Conservation (phyloP, 441 rosid genomes). For the Daphne laureola region DNA sequence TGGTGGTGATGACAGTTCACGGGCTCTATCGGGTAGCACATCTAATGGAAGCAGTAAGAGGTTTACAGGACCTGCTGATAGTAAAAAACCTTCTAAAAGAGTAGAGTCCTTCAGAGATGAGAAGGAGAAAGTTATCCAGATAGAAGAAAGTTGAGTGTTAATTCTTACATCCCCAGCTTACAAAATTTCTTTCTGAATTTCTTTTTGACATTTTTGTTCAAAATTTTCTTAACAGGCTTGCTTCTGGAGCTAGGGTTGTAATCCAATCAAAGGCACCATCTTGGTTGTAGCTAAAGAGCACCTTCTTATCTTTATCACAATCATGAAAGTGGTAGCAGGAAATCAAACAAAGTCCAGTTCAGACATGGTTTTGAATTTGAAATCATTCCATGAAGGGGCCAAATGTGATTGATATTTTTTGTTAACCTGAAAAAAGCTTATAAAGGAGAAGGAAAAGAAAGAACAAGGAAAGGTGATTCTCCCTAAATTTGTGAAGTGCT, state of each 20-base stretch:
- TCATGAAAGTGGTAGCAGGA: conserved; percentile 16
- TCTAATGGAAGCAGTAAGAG: conserved; percentile 49
- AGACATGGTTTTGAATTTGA: conserved; percentile 26
- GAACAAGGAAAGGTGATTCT: conserved; percentile 9
- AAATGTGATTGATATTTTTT: conserved; percentile 19
- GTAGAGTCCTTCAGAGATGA: conserved; percentile 54
- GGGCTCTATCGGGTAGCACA: conserved; percentile 10
- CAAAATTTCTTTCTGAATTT: neutral
- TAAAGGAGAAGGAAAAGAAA: neutral
- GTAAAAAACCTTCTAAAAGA: conserved; percentile 34
- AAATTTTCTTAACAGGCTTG: conserved; percentile 62
- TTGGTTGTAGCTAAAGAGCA: conserved; percentile 26
- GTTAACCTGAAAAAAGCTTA: conserved; percentile 22
- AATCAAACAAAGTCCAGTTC: conserved; percentile 7
- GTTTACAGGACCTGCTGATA: conserved; percentile 32
- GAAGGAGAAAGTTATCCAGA: conserved; percentile 58
- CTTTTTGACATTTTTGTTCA: conserved; percentile 8
- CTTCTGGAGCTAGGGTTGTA: conserved; percentile 97
- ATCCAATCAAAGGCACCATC: conserved; percentile 56
- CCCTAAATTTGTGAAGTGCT: conserved; percentile 11
- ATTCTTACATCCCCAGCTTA: conserved; percentile 17
- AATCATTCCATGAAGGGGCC: conserved; percentile 27
- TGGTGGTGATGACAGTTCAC: conserved; percentile 29
- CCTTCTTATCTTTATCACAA: conserved; percentile 16
- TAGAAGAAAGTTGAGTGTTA: conserved; percentile 84